Evolutionary conservation across 768 basidiomycete species (phyloP).

Genomic region (Phaeotremella skinneri): DNA sequence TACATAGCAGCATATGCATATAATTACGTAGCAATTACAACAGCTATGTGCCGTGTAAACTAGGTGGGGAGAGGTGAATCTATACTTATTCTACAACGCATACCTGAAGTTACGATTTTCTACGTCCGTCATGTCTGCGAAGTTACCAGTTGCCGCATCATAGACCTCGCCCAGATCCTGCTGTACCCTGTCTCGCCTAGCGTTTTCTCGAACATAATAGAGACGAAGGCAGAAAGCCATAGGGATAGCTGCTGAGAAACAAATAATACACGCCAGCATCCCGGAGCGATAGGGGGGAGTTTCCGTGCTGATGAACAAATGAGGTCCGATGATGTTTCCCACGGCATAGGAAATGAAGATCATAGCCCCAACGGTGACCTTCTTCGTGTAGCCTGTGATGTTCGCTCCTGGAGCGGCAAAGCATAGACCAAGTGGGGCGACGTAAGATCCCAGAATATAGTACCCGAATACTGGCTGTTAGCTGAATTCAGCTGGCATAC

Average conservation of each 20-base stretch:
- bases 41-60: too few species aligned
- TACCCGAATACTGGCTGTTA: constrained; percentile 25
- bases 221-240: constrained; percentile 17
- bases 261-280: constrained; percentile 29
- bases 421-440: constrained; percentile 30
- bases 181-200: constrained; percentile 11
- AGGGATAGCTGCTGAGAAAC: constrained; percentile 22
- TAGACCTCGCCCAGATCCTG: constrained; percentile 11
- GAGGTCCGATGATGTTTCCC: constrained; percentile 36
- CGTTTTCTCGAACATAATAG: constrained; percentile 24
- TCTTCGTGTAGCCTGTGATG: constrained; percentile 34
- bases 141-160: constrained; percentile 11
- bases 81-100: constrained; percentile 13
- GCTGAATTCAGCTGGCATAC: neutral
- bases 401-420: constrained; percentile 38
- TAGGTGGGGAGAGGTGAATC: too few species aligned
- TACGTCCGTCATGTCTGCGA: constrained; percentile 20
- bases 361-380: constrained; percentile 29
- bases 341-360: constrained; percentile 33
- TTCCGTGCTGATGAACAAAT: constrained; percentile 33
- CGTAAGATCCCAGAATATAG: constrained; percentile 34
- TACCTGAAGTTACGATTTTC: constrained; percentile 23
- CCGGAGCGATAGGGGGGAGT: constrained; percentile 29
- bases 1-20: neutral
- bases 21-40: neutral